Conservation (phyloP, 2,329 filamentous ascomycete genomes). For the Mycosphaerella sp. region DNA sequence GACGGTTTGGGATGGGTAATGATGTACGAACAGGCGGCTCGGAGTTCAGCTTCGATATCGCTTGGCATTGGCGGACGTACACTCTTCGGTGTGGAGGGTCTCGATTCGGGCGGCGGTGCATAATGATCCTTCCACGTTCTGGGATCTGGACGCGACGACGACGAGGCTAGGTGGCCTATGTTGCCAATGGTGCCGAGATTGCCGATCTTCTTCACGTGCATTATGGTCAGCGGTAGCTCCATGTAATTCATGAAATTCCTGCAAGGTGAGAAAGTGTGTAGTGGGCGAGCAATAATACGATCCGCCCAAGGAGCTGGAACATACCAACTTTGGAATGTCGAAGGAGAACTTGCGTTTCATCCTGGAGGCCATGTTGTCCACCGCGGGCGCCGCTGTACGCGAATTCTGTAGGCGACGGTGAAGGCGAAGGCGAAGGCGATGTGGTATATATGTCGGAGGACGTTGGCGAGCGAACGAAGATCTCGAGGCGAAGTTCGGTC, state of each 20-base stretch:
- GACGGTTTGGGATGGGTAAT: slow-evolving; percentile 36
- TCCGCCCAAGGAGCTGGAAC: slow-evolving; percentile 15
- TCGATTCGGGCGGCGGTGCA: slow-evolving; percentile 30
- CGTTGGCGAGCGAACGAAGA: neutral
- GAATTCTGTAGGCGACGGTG: too few species aligned
- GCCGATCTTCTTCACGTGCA: slow-evolving; percentile 6
- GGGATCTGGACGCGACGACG: slow-evolving; percentile 4
- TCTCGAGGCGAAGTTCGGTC: too few species aligned
- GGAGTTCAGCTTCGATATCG: slow-evolving; percentile 41
- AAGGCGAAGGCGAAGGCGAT: too few species aligned
- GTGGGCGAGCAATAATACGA: slow-evolving; percentile 6
- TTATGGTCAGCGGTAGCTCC: slow-evolving; percentile 4
- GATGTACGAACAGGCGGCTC: slow-evolving; percentile 42
- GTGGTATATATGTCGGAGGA: neutral
- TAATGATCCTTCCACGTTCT: slow-evolving; percentile 28
- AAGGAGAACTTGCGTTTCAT: slow-evolving; percentile 44
- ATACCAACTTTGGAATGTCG: slow-evolving; percentile 38
- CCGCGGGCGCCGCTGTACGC: neutral
- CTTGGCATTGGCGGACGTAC: slow-evolving; percentile 40
- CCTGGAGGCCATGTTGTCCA: slow-evolving; percentile 8
- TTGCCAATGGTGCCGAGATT: slow-evolving; percentile 1
- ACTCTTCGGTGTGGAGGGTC: slow-evolving; percentile 39
- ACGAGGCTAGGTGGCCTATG: slow-evolving; percentile 5
- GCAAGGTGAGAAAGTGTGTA: neutral
- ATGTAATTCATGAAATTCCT: neutral